phyloP scores from a whole-genome alignment of 441 rosid species.

The Pelargonium fulgidum region DNA sequence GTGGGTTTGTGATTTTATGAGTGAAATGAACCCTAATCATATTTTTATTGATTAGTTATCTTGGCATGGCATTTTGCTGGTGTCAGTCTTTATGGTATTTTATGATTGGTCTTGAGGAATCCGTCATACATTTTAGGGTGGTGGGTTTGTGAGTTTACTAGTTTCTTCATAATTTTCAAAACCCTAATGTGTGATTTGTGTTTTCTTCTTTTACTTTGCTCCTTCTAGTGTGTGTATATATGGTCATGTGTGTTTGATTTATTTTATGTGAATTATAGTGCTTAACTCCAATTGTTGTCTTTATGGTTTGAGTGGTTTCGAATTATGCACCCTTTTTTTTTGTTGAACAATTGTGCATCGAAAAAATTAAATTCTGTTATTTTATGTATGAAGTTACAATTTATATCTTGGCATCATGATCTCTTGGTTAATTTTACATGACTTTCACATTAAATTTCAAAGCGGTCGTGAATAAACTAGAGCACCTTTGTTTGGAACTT shows the following conservation, averaged over 20 bases:
- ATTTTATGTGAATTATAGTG: conserved; percentile 19
- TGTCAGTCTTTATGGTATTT: too few relatives aligned
- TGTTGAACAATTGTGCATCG: conserved; percentile 19
- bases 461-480: conserved; percentile 19
- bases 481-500: conserved; percentile 14
- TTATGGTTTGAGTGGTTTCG: conserved; percentile 42
- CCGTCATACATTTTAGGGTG: too few relatives aligned
- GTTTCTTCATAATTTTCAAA: not conserved
- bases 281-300: conserved; percentile 7
- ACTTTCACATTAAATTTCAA: conserved; percentile 1
- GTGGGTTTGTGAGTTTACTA: not conserved
- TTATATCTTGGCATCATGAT: not conserved
- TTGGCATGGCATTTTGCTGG: too few relatives aligned
- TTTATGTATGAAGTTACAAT: conserved; percentile 49
- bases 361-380: conserved; percentile 30
- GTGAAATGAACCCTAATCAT: not conserved
- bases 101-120: too few relatives aligned
- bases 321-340: conserved; percentile 15
- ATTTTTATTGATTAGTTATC: not conserved
- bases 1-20: conserved; percentile 6
- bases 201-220: not conserved
- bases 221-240: not conserved
- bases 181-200: conserved; percentile 1
- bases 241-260: conserved; percentile 11
- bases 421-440: conserved; percentile 14